Conservation (phyloP, 2,329 filamentous ascomycete species). For the Fusarium vanettenii region DNA sequence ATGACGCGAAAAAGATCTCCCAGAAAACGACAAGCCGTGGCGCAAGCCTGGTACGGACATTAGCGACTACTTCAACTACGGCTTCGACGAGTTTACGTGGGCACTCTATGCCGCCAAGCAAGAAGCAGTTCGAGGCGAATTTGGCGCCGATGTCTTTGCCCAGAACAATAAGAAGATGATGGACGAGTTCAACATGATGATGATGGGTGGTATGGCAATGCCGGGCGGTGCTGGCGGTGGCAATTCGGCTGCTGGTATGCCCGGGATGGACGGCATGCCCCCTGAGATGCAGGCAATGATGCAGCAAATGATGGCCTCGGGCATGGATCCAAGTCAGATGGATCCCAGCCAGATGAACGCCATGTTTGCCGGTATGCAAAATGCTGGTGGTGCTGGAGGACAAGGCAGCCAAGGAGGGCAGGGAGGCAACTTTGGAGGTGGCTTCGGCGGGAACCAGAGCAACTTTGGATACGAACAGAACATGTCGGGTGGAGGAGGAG, state of each 20-base stretch:
- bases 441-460: constrained; percentile 65
- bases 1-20: constrained; percentile 62
- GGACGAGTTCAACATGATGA: constrained; percentile 78
- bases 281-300: constrained; percentile 77
- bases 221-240: constrained; percentile 49
- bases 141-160: constrained; percentile 73
- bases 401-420: constrained; percentile 61
- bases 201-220: constrained; percentile 66
- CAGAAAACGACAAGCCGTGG: constrained; percentile 93
- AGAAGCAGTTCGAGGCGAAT: constrained; percentile 80
- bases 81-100: constrained; percentile 99
- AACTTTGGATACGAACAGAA: constrained; percentile 63
- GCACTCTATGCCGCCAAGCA: constrained; percentile 93
- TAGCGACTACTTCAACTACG: constrained; percentile 99
- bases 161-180: constrained; percentile 82
- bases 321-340: constrained; percentile 75
- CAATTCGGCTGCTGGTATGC: constrained; percentile 54
- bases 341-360: constrained; percentile 67
- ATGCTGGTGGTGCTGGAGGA: constrained; percentile 53
- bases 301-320: constrained; percentile 76
- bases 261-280: constrained; percentile 72
- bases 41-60: constrained; percentile 93
- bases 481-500: constrained; percentile 55
- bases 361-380: constrained; percentile 71
- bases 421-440: constrained; percentile 64